Conservation (phyloP, 495 filamentous ascomycete genomes). For the Hyaloscypha bicolor region DNA sequence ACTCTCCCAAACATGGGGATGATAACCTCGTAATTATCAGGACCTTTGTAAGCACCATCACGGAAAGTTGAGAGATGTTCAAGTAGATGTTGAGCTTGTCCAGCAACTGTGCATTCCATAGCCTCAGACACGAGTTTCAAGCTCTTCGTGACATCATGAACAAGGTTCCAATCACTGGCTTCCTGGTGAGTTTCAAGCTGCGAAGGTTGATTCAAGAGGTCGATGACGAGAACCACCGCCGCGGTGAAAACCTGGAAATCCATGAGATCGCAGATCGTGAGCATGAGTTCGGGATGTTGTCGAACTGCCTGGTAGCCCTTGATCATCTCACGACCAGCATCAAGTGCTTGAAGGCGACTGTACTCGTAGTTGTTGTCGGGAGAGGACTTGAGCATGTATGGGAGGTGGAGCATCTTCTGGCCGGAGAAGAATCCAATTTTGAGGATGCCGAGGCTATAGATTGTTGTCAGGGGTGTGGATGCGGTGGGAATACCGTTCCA, state of each 20-base stretch:
- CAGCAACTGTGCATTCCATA: constrained; percentile 50
- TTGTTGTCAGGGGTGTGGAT: background rate
- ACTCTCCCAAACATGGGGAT: constrained; percentile 49
- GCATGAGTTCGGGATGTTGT: constrained; percentile 32
- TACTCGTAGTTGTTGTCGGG: constrained; percentile 43
- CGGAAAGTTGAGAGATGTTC: constrained; percentile 37
- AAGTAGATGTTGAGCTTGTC: constrained; percentile 48
- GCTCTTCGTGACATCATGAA: constrained; percentile 44
- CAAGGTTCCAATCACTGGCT: constrained; percentile 46
- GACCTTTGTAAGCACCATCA: background rate
- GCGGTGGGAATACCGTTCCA: constrained; percentile 6
- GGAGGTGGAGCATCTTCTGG: constrained; percentile 52
- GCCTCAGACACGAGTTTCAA: constrained; percentile 43
- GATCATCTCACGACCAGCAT: constrained; percentile 51
- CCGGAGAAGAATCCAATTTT: constrained; percentile 47
- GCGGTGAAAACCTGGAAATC: constrained; percentile 59
- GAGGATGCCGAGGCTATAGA: constrained; percentile 3
- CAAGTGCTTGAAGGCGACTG: constrained; percentile 45
- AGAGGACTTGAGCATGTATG: constrained; percentile 55
- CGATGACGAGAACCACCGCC: constrained; percentile 51
- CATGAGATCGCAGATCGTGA: constrained; percentile 52
- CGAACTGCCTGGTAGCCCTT: constrained; percentile 47
- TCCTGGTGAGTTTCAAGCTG: constrained; percentile 38
- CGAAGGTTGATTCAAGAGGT: constrained; percentile 40
- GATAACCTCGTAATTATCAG: constrained; percentile 39